Evolutionary conservation across 2,329 filamentous ascomycete species (phyloP).

Genomic region (Fusarium bactridioides): DNA sequence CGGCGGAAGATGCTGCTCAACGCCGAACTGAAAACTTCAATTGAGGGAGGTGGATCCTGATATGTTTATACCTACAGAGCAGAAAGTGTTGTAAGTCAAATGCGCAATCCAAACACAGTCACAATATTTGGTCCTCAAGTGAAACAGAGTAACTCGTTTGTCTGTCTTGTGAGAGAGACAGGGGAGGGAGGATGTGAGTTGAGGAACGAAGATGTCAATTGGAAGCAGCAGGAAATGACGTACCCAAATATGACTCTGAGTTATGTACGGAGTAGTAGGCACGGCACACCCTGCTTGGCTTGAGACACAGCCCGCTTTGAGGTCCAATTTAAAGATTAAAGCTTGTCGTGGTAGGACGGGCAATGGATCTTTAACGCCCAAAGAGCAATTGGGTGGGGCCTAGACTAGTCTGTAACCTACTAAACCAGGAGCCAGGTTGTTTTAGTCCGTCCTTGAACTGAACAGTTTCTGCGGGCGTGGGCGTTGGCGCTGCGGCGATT

Average conservation of each 20-base stretch:
- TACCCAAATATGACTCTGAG: background rate
- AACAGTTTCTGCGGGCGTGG: conserved; percentile 12
- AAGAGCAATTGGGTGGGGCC: conserved; percentile 7
- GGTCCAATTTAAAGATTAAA: conserved; percentile 26
- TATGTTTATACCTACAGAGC: conserved; percentile 16
- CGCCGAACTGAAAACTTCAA: background rate
- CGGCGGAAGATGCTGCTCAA: conserved; percentile 20
- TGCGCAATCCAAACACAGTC: conserved; percentile 24
- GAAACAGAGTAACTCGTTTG: background rate
- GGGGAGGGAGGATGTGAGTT: background rate
- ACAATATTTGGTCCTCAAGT: background rate
- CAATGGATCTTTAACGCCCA: conserved; percentile 9
- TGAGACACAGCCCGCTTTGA: conserved; percentile 28
- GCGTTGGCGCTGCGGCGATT: conserved; percentile 13
- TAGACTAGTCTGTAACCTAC: background rate
- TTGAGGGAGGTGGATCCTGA: background rate
- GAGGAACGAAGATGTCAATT: conserved; percentile 18
- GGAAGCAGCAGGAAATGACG: conserved; percentile 2
- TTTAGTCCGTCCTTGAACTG: conserved; percentile 8
- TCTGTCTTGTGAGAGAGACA: conserved; percentile 5
- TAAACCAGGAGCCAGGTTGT: conserved; percentile 6
- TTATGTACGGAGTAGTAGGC: no score
- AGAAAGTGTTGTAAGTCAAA: conserved; percentile 14
- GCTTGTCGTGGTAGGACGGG: conserved; percentile 12
- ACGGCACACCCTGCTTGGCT: conserved; percentile 7